Percentiles rank a stretch among this genome's conserved stretches.
Evolutionary conservation across 2,329 filamentous ascomycete genomes (phyloP).

Genomic region (Sclerotinia spermophila): DNA sequence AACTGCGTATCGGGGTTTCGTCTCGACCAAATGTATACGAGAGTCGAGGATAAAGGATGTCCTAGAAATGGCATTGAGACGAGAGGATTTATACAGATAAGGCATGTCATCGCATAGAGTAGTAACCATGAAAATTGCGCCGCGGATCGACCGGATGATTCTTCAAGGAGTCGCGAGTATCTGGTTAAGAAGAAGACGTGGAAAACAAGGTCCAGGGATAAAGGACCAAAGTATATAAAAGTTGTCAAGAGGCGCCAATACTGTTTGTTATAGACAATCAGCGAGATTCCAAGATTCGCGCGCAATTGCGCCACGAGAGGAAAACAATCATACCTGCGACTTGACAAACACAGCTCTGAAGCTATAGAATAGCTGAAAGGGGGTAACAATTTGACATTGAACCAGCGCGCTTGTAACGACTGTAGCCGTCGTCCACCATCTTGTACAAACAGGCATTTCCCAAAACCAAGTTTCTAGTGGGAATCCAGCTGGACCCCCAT

Average conservation of each 20-base stretch:
- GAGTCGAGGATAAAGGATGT: slow-evolving; percentile 84
- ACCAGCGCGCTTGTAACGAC: slow-evolving; percentile 84
- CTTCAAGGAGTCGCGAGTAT: slow-evolving; percentile 91
- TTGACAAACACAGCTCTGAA: slow-evolving; percentile 88
- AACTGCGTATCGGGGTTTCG: slow-evolving; percentile 89
- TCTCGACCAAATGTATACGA: slow-evolving; percentile 97
- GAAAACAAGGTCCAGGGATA: slow-evolving; percentile 91
- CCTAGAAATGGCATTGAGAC: slow-evolving; percentile 92
- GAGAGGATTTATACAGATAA: slow-evolving; percentile 79
- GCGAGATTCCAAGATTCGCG: neutral
- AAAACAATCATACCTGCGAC: slow-evolving; percentile 66
- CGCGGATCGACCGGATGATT: slow-evolving; percentile 85
- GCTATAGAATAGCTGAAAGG: slow-evolving; percentile 96
- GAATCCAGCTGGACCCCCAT: slow-evolving; percentile 56
- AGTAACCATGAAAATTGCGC: slow-evolving; percentile 95
- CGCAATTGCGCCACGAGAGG: neutral
- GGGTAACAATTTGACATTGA: slow-evolving; percentile 87
- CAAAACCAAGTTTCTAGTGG: slow-evolving; percentile 98
- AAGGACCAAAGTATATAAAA: slow-evolving; percentile 94
- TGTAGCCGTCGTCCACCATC: slow-evolving; percentile 95
- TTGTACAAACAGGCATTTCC: slow-evolving; percentile 94
- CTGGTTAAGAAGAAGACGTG: slow-evolving; percentile 98
- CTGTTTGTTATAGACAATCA: slow-evolving; percentile 50
- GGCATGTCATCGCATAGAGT: slow-evolving; percentile 74
- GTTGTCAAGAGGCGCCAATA: slow-evolving; percentile 97